Evolutionary conservation across 331 rosid species (phyloP).

Genomic region (Dryas integrifolia): DNA sequence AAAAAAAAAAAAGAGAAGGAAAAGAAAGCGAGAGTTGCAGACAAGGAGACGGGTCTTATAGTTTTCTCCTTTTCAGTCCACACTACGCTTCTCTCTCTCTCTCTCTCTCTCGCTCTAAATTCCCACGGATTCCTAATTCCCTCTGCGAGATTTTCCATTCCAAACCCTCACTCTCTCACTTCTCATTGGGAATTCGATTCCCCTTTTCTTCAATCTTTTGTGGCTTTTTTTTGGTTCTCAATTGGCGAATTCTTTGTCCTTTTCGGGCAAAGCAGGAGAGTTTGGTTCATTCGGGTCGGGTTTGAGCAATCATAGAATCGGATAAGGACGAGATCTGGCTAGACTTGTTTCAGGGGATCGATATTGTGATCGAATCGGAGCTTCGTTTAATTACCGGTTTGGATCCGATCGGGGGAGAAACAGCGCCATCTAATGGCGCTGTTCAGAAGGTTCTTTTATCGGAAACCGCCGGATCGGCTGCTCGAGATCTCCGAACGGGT

Average conservation of each 20-base stretch:
- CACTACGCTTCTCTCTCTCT: slow-evolving; percentile 44
- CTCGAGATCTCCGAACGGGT: slow-evolving; percentile 98
- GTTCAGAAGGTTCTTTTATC: slow-evolving; percentile 90
- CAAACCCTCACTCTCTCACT: slow-evolving; percentile 9
- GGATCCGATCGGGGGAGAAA: slow-evolving; percentile 79
- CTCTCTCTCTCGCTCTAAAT: slow-evolving; percentile 21
- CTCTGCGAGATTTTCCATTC: slow-evolving; percentile 2
- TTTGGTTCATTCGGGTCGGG: slow-evolving; percentile 7
- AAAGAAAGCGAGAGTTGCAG: slow-evolving; percentile 27
- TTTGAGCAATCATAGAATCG: slow-evolving; percentile 33
- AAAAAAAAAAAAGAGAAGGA: not conserved
- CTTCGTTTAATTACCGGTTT: slow-evolving; percentile 54
- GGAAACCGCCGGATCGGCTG: slow-evolving; percentile 99
- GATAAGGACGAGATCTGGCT: slow-evolving; percentile 52
- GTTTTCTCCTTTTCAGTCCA: slow-evolving; percentile 57
- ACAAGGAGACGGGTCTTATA: slow-evolving; percentile 33
- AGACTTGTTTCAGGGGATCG: slow-evolving; percentile 8
- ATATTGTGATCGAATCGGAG: slow-evolving; percentile 41
- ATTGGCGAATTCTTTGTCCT: slow-evolving; percentile 13
- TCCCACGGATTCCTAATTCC: slow-evolving; percentile 2
- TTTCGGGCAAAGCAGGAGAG: slow-evolving; percentile 10
- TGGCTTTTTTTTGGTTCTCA: not conserved
- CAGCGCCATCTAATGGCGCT: slow-evolving; percentile 99
- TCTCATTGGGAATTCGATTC: slow-evolving; percentile 4
- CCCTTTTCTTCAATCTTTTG: not conserved